Conservation (phyloP, 1,139 yeast genomes). For the Suhomyces anneliseae region DNA sequence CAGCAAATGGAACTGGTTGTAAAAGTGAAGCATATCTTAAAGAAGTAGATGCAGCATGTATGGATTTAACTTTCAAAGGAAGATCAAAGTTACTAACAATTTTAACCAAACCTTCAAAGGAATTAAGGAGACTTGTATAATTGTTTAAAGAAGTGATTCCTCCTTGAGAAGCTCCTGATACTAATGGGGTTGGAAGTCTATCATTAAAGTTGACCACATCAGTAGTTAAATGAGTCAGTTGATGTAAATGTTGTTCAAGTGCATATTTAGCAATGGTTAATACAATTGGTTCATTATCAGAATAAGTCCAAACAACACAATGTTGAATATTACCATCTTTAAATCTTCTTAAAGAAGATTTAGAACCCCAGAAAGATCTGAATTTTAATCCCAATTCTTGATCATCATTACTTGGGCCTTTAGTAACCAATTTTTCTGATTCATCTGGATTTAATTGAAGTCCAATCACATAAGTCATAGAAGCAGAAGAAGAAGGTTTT, state of each 20-base stretch:
- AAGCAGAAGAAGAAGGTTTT: constrained; percentile 43
- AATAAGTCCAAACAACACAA: constrained; percentile 79
- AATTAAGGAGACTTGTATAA: constrained; percentile 56
- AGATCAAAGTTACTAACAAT: constrained; percentile 53
- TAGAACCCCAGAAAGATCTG: constrained; percentile 86
- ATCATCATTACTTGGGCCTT: constrained; percentile 74
- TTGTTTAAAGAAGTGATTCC: constrained; percentile 51
- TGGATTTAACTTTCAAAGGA: constrained; percentile 71
- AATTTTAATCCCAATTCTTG: constrained; percentile 61
- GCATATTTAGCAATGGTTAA: constrained; percentile 63
- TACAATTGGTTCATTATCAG: constrained; percentile 65
- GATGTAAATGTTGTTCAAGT: constrained; percentile 61
- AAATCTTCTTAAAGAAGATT: constrained; percentile 83
- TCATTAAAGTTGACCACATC: constrained; percentile 47
- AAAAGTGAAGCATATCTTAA: constrained; percentile 72
- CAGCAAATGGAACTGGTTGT: constrained; percentile 82
- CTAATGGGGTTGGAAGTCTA: constrained; percentile 58
- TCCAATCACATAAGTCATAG: constrained; percentile 54
- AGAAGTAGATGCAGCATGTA: constrained; percentile 71
- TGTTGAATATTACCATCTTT: constrained; percentile 87
- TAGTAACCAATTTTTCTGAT: constrained; percentile 77
- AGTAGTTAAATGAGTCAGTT: constrained; percentile 42
- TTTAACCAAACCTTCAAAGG: constrained; percentile 69
- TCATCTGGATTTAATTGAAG: constrained; percentile 70
- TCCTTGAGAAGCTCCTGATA: constrained; percentile 30